Percentiles rank a stretch among this genome's conserved stretches.
Evolutionary conservation across 768 basidiomycete genomes (phyloP).

Genomic region (Trametes cubensis): DNA sequence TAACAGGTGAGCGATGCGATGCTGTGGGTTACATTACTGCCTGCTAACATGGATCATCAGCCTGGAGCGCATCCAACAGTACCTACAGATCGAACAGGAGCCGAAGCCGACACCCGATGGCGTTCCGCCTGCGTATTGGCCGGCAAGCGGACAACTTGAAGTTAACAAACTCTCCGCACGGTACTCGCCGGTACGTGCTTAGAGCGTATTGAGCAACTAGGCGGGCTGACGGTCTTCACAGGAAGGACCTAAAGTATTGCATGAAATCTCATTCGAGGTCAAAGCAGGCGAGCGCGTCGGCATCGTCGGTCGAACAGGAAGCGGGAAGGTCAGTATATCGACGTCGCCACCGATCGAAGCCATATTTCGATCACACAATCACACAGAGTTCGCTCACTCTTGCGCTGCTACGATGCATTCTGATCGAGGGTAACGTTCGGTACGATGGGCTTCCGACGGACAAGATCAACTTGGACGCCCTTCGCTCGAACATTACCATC

Average conservation of each 20-base stretch:
- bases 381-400: slow-evolving; percentile 56
- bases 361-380: slow-evolving; percentile 4
- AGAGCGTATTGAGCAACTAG: not conserved
- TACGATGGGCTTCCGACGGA: slow-evolving; percentile 48
- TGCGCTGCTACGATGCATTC: slow-evolving; percentile 52
- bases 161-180: slow-evolving; percentile 49
- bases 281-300: slow-evolving; percentile 61
- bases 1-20: slow-evolving; percentile 14
- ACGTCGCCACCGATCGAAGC: not conserved
- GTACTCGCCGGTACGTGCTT: slow-evolving; percentile 31
- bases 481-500: slow-evolving; percentile 50
- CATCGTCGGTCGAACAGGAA: slow-evolving; percentile 28
- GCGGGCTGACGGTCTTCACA: not conserved
- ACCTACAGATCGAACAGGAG: slow-evolving; percentile 52
- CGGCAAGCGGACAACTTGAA: slow-evolving; percentile 46
- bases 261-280: slow-evolving; percentile 55
- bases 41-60: slow-evolving; percentile 10
- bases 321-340: slow-evolving; percentile 6
- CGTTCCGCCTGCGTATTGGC: slow-evolving; percentile 56
- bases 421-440: slow-evolving; percentile 48
- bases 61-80: slow-evolving; percentile 48
- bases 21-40: slow-evolving; percentile 15
- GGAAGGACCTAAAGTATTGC: slow-evolving; percentile 58
- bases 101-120: slow-evolving; percentile 38
- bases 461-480: slow-evolving; percentile 48